Evolutionary conservation across 345 rosid genomes (phyloP), one percentile per base, ranked within the genome.

Genomic region (Acer negundo): DNA sequence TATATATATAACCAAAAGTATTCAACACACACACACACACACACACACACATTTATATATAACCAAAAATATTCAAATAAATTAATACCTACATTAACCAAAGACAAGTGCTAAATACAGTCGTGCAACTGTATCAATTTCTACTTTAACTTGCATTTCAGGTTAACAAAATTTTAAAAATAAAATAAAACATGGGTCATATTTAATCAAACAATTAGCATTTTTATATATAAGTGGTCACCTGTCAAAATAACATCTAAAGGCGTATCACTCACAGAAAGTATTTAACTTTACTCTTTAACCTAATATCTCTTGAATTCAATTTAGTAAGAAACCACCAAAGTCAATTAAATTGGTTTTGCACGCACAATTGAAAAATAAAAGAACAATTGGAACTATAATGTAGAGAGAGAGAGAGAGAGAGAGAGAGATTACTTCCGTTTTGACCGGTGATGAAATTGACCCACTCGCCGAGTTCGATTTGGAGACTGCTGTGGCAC

Each of bases 381-480:
- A 46, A 46, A 11, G 49, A 46, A 46, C 49, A 46, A 46, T 46
- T 51, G 65, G 42, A 56, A 13, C 2, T 19, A 76, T 42, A 53
- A 56, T 6, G 17, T 23, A 53, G 26, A 59, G 46, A 75, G 1
- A 53, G 38, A 31, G 35, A 53, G 38, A 31, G 35, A 28, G 31
- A 42, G 58, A 11, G 2, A 44, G 79, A 70, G 31, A 64, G 70
- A 19, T 62, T 80, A 95, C 99, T 95, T 85, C 99, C 99, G 75
- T 93, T 95, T 80, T 91, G 99, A 47, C 98, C 99, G 62, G 98
- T 92, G 84, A 95, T 86, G 88, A 95, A 95, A 87, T 95, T 95
- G 62, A 93, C 95, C 89, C 90, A 89, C 67, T 90, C 91, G 80
- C 98, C 85, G 64, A 95, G 90, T 80, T 95, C 98, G 71, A 93